phyloP scores from a whole-genome alignment of 768 basidiomycete genomes.

The Rhizopogon salebrosus region DNA sequence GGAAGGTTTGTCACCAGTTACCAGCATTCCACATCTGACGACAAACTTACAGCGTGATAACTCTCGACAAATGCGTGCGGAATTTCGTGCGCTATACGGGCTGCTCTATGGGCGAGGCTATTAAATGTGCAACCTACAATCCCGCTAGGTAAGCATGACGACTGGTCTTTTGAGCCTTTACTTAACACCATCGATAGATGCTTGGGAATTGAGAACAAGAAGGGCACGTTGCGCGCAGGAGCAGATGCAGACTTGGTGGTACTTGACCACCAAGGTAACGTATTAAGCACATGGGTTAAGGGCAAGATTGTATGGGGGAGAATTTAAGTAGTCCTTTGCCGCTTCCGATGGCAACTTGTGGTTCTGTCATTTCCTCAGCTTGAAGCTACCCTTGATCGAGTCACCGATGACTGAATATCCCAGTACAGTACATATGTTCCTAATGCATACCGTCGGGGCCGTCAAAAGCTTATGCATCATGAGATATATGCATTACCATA shows the following conservation, averaged over 20 bases:
- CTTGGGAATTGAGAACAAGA: constrained; percentile 71
- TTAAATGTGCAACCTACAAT: constrained; percentile 81
- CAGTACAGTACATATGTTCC: no score
- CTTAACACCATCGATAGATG: constrained; percentile 38
- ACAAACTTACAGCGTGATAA: constrained; percentile 53
- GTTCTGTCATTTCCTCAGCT: neutral
- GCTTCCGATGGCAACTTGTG: neutral
- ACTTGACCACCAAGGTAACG: constrained; percentile 60
- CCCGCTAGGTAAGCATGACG: constrained; percentile 60
- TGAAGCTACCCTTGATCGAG: neutral
- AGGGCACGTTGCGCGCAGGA: constrained; percentile 78
- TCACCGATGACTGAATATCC: no score
- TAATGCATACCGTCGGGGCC: neutral
- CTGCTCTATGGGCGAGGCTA: constrained; percentile 76
- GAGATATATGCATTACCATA: no score
- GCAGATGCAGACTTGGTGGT: constrained; percentile 84
- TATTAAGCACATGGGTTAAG: constrained; percentile 70
- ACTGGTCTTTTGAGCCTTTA: neutral
- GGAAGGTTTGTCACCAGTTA: constrained; percentile 54
- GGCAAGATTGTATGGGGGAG: constrained; percentile 68
- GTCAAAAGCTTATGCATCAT: no score
- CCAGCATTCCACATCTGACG: neutral
- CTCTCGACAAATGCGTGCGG: constrained; percentile 78
- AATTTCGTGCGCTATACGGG: constrained; percentile 84
- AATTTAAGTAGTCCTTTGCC: constrained; percentile 9